Conservation (phyloP, 441 rosid genomes). For the Bruguiera hainesii region DNA sequence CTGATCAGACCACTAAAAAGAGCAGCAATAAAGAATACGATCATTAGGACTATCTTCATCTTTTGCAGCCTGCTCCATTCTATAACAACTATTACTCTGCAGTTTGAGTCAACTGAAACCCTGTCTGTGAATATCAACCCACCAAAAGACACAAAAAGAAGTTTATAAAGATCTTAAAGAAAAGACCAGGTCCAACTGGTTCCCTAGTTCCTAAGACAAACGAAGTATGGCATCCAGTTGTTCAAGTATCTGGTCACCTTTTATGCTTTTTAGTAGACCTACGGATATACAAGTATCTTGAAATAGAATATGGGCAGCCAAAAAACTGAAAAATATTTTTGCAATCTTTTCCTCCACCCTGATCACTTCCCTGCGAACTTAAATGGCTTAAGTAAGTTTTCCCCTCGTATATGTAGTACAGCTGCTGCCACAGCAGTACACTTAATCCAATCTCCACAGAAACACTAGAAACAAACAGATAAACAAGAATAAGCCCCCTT, state of each 20-base stretch:
- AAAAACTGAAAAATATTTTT: constrained; percentile 66
- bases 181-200: neutral
- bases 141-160: too few relatives aligned
- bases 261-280: constrained; percentile 56
- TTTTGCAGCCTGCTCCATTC: too few relatives aligned
- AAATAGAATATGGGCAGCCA: constrained; percentile 52
- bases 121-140: too few relatives aligned
- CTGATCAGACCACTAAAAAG: too few relatives aligned
- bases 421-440: constrained; percentile 85
- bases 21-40: too few relatives aligned
- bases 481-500: constrained; percentile 71
- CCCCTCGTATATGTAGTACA: constrained; percentile 76
- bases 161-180: too few relatives aligned
- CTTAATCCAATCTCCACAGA: constrained; percentile 69
- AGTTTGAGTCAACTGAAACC: too few relatives aligned
- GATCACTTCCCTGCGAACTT: constrained; percentile 45
- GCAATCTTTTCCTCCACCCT: constrained; percentile 55
- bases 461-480: constrained; percentile 62
- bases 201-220: neutral
- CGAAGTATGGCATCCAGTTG: neutral
- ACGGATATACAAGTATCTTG: constrained; percentile 46
- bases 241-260: constrained; percentile 33
- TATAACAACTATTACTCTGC: too few relatives aligned
- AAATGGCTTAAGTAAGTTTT: constrained; percentile 71
- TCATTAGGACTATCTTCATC: too few relatives aligned